These are phyloP conservation scores for Cyanophora paradoxa DNA, from an alignment of 78 protist species.

Conservation along the genomic window DNA sequence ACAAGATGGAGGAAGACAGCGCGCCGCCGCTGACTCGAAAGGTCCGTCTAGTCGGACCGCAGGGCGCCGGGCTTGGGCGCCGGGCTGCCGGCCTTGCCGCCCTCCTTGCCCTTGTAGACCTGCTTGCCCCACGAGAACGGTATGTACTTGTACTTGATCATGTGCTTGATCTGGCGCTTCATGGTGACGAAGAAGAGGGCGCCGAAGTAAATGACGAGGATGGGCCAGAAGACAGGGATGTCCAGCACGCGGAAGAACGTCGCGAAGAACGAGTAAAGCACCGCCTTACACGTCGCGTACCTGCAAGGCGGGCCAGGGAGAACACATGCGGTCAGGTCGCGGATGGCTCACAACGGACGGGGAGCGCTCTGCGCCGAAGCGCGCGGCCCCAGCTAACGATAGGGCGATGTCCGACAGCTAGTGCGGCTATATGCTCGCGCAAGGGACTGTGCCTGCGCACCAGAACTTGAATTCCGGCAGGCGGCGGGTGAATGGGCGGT, in stretches of 20 bases:
- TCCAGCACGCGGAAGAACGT: slow-evolving; percentile 37
- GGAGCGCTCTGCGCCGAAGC: not conserved
- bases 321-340: not conserved
- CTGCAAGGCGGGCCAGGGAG: slow-evolving; percentile 20
- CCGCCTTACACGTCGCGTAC: slow-evolving; percentile 45
- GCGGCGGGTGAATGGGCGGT: slow-evolving; percentile 74
- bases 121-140: slow-evolving; percentile 72
- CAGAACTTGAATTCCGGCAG: slow-evolving; percentile 87
- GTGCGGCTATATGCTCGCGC: too few species aligned
- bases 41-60: too few species aligned
- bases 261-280: slow-evolving; percentile 49
- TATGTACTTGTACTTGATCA: slow-evolving; percentile 81
- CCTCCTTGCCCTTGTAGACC: slow-evolving; percentile 30
- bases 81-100: too few species aligned
- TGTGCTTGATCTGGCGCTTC: slow-evolving; percentile 79
- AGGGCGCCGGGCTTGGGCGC: too few species aligned
- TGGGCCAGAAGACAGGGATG: slow-evolving; percentile 94
- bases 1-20: too few species aligned
- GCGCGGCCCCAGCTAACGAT: too few species aligned
- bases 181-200: slow-evolving; percentile 65
- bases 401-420: too few species aligned
- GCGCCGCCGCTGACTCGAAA: too few species aligned
- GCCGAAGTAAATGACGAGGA: slow-evolving; percentile 79
- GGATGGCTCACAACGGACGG: not conserved
- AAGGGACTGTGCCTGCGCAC: too few species aligned